Base-by-base conservation (phyloP, 1,284 basidiomycete genomes). In the Puccinia horiana region DNA sequence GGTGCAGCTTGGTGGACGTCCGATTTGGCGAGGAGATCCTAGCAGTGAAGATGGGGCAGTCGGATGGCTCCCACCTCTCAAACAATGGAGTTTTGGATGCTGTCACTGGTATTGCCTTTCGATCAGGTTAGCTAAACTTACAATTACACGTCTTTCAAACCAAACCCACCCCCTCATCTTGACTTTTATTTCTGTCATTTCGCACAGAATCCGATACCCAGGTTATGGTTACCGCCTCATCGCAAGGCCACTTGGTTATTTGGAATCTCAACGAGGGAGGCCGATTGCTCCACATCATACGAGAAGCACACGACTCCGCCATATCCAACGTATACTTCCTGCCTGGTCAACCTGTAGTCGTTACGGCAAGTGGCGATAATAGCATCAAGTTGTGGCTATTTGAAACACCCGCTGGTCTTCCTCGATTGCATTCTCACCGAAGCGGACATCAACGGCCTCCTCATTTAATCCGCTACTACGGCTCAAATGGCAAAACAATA, bases 381-480 rank as follows among this genome's bases (percentile, higher is more conserved):
- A 94, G 93, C 85, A 90, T 98, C 83, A 96, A 96, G 90, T 94
- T 95, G 78, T 99, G 97, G 96, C 88, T 97, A 69, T 97, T 98
- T 85, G 97, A 99, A 86, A 93, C 94, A 0, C 93, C 94, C 0
- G 93, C 93, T 0, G 89, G 93, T 0, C 89, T 93, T 16, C 95
- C 96, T 2, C 90, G 94, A 61, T 88, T 99, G 18, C 90, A 98
- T 67, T 98, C 98, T 88, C 93, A 91, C 86, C 91, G 97, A 69
- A 93, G 94, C 0, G 97, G 97, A 32, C 97, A 99, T 85, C 92
- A 93, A 84, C 90, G 92, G 0, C 95, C 96, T 18, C 96, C 96
- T 0, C 92, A 95, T 85, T 89, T 96, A 35, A 94, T 99, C 72
- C 90, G 96, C 72, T 98, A 95, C 87, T 98, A 98, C 86, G 97